phyloP scores from a whole-genome alignment of 768 basidiomycete genomes.

The Lactifluus echinatus region DNA sequence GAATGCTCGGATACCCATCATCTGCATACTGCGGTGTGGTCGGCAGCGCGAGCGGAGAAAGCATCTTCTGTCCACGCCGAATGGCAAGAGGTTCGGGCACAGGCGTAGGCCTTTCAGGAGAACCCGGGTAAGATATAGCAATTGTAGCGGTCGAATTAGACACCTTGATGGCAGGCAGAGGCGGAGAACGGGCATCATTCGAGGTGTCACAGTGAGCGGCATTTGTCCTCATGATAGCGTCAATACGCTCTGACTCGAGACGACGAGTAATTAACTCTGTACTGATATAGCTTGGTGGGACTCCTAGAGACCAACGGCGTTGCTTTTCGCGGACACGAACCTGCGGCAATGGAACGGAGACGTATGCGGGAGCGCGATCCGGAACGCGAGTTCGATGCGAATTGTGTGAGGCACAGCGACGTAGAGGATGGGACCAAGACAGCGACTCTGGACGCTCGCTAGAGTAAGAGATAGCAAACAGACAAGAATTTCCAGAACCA shows the following conservation, averaged over 20 bases:
- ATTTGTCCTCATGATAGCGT: background rate
- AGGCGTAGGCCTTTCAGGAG: conserved; percentile 2
- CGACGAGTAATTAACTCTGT: conserved; percentile 12
- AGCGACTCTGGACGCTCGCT: background rate
- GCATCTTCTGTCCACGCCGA: conserved; percentile 33
- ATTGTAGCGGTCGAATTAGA: conserved; percentile 28
- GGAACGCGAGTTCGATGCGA: background rate
- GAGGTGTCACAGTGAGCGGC: background rate
- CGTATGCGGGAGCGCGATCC: background rate
- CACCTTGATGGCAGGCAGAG: conserved; percentile 29
- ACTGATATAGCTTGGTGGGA: conserved; percentile 17
- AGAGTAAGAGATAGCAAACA: background rate
- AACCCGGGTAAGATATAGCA: conserved; percentile 25
- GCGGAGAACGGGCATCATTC: conserved; percentile 1
- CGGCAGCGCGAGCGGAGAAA: conserved; percentile 26
- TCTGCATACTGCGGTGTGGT: conserved; percentile 16
- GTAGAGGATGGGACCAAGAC: conserved; percentile 8
- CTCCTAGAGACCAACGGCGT: conserved; percentile 19
- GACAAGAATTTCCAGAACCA: background rate
- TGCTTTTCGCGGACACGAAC: background rate
- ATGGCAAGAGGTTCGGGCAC: conserved; percentile 28
- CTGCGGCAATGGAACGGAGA: background rate
- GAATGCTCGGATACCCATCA: conserved; percentile 34
- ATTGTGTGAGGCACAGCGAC: conserved; percentile 12
- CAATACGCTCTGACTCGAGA: conserved; percentile 12